phyloP scores from a whole-genome alignment of 1,284 basidiomycete species.

The Moesziomyces antarcticus region DNA sequence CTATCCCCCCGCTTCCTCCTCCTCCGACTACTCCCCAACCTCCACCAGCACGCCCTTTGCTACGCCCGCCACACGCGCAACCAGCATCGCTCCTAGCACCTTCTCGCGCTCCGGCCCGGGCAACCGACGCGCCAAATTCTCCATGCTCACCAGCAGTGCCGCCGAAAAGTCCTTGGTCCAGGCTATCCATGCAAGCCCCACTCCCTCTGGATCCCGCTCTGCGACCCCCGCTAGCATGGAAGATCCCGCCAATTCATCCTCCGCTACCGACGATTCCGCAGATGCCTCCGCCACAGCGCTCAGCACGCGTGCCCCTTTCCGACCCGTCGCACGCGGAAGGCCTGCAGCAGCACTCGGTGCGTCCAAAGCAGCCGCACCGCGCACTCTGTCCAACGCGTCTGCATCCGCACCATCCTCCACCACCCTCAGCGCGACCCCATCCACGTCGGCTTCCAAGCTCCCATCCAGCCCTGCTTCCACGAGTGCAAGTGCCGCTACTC shows the following conservation, averaged over 20 bases:
- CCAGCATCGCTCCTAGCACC: constrained; percentile 46
- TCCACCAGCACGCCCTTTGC: constrained; percentile 50
- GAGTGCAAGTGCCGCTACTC: background rate
- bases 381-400: background rate
- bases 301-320: constrained; percentile 3
- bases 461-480: constrained; percentile 1
- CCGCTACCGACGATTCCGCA: constrained; percentile 8
- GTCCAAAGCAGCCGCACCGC: background rate
- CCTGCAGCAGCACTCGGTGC: constrained; percentile 4
- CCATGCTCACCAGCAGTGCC: constrained; percentile 32
- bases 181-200: constrained; percentile 41
- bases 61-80: constrained; percentile 43
- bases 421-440: background rate
- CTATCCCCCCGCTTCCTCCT: constrained; percentile 34
- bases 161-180: constrained; percentile 18
- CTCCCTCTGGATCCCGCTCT: constrained; percentile 40
- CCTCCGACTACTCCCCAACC: constrained; percentile 49
- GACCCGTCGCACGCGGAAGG: constrained; percentile 16
- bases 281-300: constrained; percentile 5
- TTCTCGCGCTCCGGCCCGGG: constrained; percentile 51
- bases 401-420: constrained; percentile 5
- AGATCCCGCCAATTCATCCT: constrained; percentile 9
- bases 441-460: constrained; percentile 8
- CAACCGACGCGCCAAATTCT: constrained; percentile 44
- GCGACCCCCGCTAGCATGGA: constrained; percentile 42